Evolutionary conservation across 2,329 filamentous ascomycete species (phyloP).

Genomic region (Penicillium frequentans): DNA sequence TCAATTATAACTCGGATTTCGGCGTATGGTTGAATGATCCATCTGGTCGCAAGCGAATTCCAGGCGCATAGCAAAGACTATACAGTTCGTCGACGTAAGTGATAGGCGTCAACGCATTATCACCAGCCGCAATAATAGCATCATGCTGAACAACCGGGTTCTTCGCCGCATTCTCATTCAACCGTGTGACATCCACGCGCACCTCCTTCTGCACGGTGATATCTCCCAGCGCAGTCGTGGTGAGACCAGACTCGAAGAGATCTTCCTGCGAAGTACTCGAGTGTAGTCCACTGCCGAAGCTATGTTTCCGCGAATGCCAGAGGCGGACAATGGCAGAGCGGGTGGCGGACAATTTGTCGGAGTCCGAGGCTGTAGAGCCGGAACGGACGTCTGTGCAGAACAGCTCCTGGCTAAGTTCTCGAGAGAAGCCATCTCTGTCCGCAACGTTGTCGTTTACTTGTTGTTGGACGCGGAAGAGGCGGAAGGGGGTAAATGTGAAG

Average conservation of each 20-base stretch:
- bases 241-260: slow-evolving; percentile 12
- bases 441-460: slow-evolving; percentile 57
- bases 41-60: slow-evolving; percentile 28
- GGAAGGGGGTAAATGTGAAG: slow-evolving; percentile 61
- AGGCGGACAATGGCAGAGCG: slow-evolving; percentile 21
- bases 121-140: slow-evolving; percentile 28
- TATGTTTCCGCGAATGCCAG: slow-evolving; percentile 21
- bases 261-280: slow-evolving; percentile 23
- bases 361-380: slow-evolving; percentile 22
- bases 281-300: background rate
- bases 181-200: slow-evolving; percentile 50
- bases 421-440: slow-evolving; percentile 60
- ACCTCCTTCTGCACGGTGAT: slow-evolving; percentile 66
- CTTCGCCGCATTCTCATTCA: slow-evolving; percentile 21
- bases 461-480: slow-evolving; percentile 67
- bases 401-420: slow-evolving; percentile 62
- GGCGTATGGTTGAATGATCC: slow-evolving; percentile 12
- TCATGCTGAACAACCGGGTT: slow-evolving; percentile 19
- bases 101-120: slow-evolving; percentile 17
- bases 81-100: slow-evolving; percentile 53
- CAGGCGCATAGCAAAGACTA: slow-evolving; percentile 33
- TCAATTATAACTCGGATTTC: slow-evolving; percentile 1
- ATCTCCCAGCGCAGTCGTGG: slow-evolving; percentile 46
- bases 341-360: slow-evolving; percentile 20
- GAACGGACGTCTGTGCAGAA: slow-evolving; percentile 41